phyloP scores from a whole-genome alignment of 2,329 filamentous ascomycete species.

The Alternaria conjuncta region DNA sequence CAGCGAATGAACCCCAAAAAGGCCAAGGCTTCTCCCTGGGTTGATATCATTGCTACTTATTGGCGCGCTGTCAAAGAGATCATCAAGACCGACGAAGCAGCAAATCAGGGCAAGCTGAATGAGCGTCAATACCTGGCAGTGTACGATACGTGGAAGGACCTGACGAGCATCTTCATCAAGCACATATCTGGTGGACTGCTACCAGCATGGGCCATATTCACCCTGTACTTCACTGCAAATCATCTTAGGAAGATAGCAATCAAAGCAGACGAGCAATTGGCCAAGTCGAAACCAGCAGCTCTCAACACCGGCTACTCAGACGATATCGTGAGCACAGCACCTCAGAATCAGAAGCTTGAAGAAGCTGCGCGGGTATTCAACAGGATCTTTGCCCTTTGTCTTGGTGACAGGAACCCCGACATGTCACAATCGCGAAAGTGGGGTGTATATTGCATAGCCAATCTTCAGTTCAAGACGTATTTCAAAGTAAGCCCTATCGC shows the following conservation, averaged over 20 bases:
- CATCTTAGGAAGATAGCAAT: slow-evolving; percentile 89
- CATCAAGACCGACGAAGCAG: slow-evolving; percentile 66
- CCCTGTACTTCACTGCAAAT: slow-evolving; percentile 85
- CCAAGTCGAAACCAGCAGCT: slow-evolving; percentile 55
- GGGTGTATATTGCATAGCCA: slow-evolving; percentile 95
- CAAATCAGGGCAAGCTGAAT: slow-evolving; percentile 50
- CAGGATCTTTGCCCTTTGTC: slow-evolving; percentile 86
- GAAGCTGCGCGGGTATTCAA: slow-evolving; percentile 92
- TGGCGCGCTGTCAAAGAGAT: slow-evolving; percentile 84
- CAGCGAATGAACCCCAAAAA: slow-evolving; percentile 71
- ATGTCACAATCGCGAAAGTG: slow-evolving; percentile 89
- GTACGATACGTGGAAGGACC: slow-evolving; percentile 87
- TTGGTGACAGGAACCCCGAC: slow-evolving; percentile 83
- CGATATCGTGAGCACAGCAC: slow-evolving; percentile 71
- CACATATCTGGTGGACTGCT: slow-evolving; percentile 80
- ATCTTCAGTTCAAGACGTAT: slow-evolving; percentile 96
- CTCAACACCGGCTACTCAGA: slow-evolving; percentile 70
- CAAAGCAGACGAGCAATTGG: slow-evolving; percentile 77
- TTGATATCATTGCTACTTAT: slow-evolving; percentile 81
- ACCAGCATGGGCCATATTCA: slow-evolving; percentile 90
- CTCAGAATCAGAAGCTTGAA: slow-evolving; percentile 82
- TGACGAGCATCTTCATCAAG: slow-evolving; percentile 77
- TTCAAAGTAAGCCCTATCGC: slow-evolving; percentile 67
- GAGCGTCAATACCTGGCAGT: slow-evolving; percentile 77
- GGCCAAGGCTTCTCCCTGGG: slow-evolving; percentile 71